Percentiles rank a stretch among this genome's conserved stretches.
Evolutionary conservation across 306 rosid genomes (phyloP).

Genomic region (Pyrus betulifolia): DNA sequence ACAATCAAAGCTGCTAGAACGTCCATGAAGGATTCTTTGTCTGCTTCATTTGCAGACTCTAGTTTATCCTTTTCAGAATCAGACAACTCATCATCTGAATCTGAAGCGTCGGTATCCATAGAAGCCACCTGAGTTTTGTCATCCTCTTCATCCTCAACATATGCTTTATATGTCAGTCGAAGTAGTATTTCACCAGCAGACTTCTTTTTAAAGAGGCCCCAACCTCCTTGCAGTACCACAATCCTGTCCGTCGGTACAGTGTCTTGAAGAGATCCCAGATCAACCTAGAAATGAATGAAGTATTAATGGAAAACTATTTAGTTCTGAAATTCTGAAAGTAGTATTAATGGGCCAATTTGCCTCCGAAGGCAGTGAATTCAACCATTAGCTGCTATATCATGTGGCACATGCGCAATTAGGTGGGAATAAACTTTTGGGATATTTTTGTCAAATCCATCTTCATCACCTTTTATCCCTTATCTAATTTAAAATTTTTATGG

Average conservation of each 20-base stretch:
- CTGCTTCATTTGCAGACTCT: conserved; percentile 31
- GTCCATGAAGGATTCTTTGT: conserved; percentile 85
- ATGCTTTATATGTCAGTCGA: conserved; percentile 91
- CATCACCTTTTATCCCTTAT: neutral
- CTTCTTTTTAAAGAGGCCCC: conserved; percentile 62
- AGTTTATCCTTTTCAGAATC: conserved; percentile 48
- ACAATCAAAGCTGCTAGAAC: conserved; percentile 90
- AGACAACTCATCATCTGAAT: conserved; percentile 79
- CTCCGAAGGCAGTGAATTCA: neutral
- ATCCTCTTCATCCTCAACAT: conserved; percentile 98
- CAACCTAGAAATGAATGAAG: conserved; percentile 47
- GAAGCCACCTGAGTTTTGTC: conserved; percentile 44
- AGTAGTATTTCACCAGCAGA: conserved; percentile 89
- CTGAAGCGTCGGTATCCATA: conserved; percentile 56
- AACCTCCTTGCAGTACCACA: conserved; percentile 71
- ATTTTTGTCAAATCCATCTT: neutral
- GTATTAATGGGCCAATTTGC: neutral
- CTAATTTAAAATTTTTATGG: neutral
- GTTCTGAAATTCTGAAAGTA: neutral
- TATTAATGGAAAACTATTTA: conserved; percentile 5
- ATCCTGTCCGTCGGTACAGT: conserved; percentile 97
- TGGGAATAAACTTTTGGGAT: neutral
- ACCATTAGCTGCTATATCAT: neutral
- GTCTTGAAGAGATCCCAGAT: conserved; percentile 82
- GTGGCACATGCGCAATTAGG: neutral